Percentiles rank a stretch among this genome's conserved stretches.
Evolutionary conservation across 2,329 filamentous ascomycete species (phyloP).

Genomic region (Lecanicillium sp.): DNA sequence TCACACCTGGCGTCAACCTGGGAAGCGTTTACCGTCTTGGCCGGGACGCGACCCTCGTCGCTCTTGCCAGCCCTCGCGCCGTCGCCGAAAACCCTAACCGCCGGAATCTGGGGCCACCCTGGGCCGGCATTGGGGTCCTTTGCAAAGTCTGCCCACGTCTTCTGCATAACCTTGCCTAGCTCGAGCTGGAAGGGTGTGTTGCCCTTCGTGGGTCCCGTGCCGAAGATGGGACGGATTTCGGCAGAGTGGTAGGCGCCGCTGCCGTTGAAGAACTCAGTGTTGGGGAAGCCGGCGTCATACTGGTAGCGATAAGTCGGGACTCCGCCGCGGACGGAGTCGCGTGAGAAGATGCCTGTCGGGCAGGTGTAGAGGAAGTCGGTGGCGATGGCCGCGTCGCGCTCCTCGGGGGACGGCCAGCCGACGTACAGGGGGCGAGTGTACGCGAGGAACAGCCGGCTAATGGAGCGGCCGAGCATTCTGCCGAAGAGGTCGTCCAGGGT

Average conservation of each 20-base stretch:
- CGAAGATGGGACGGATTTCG: conserved; percentile 40
- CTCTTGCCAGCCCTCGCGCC: conserved; percentile 16
- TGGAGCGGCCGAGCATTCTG: background rate
- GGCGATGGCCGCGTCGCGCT: conserved; percentile 18
- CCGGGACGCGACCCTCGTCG: background rate
- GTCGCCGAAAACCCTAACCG: conserved; percentile 22
- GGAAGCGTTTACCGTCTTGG: background rate
- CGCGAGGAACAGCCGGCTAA: background rate
- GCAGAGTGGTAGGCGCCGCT: conserved; percentile 41
- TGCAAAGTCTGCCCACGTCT: conserved; percentile 25
- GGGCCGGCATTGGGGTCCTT: conserved; percentile 21
- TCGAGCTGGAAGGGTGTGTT: conserved; percentile 19
- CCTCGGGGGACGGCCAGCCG: background rate
- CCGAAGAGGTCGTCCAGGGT: conserved; percentile 3
- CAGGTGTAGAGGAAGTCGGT: conserved; percentile 22
- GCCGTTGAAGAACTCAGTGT: conserved; percentile 32
- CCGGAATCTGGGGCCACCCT: conserved; percentile 21
- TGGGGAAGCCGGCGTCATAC: conserved; percentile 43
- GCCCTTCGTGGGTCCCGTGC: conserved; percentile 22
- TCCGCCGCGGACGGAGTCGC: conserved; percentile 26
- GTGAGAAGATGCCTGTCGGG: conserved; percentile 19
- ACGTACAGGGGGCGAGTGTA: background rate
- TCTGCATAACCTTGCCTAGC: conserved; percentile 22
- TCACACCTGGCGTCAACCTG: conserved; percentile 16
- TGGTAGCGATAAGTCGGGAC: conserved; percentile 39